These are phyloP conservation scores for Pyrus betulifolia DNA, from an alignment of 306 rosid genomes.

Conservation along the genomic window DNA sequence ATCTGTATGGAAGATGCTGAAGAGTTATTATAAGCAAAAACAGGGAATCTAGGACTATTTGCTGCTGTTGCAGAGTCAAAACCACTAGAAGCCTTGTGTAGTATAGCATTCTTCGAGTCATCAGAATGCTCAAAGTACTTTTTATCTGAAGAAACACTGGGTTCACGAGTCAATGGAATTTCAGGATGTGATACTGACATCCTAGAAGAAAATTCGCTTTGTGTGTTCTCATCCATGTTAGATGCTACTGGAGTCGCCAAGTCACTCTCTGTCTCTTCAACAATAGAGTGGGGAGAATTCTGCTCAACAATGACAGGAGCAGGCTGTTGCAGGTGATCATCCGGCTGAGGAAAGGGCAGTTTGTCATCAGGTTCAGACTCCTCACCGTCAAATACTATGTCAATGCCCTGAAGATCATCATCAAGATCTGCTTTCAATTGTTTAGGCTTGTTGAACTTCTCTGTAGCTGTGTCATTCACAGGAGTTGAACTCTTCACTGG, in stretches of 20 bases:
- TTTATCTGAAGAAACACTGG: constrained; percentile 81
- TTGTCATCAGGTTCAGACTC: constrained; percentile 90
- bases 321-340: constrained; percentile 75
- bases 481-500: constrained; percentile 54
- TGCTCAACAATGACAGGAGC: constrained; percentile 65
- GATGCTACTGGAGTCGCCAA: constrained; percentile 59
- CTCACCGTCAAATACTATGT: constrained; percentile 92
- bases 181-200: constrained; percentile 80
- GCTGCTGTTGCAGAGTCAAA: constrained; percentile 44
- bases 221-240: constrained; percentile 70
- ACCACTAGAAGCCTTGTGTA: constrained; percentile 45
- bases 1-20: constrained; percentile 49
- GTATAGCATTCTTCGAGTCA: constrained; percentile 49
- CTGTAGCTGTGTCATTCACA: constrained; percentile 41
- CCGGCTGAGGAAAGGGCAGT: constrained; percentile 87
- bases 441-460: constrained; percentile 70
- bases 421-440: constrained; percentile 77
- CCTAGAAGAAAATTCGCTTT: constrained; percentile 85
- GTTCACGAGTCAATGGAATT: constrained; percentile 65
- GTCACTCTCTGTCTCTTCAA: constrained; percentile 90
- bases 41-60: constrained; percentile 49
- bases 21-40: constrained; percentile 42
- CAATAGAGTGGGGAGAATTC: constrained; percentile 90
- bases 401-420: constrained; percentile 95
- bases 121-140: constrained; percentile 74